phyloP scores from a whole-genome alignment of 2,329 filamentous ascomycete genomes.

The Helicocarpus griseus region DNA sequence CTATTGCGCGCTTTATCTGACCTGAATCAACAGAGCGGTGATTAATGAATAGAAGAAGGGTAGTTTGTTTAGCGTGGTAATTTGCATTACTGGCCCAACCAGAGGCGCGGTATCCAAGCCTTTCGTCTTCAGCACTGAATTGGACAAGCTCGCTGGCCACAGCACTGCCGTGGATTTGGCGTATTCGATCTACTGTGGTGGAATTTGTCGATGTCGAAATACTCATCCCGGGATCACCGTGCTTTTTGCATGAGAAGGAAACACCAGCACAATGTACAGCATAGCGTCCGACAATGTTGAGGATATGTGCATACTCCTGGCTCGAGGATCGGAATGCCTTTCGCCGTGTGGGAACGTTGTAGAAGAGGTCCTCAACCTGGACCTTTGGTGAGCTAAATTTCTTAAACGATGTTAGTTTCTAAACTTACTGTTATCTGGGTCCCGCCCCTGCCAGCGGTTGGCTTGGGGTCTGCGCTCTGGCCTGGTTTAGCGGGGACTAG shows the following conservation, averaged over 20 bases:
- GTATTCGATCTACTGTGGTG: conserved; percentile 69
- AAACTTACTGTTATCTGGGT: conserved; percentile 72
- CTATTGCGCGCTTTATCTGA: conserved; percentile 76
- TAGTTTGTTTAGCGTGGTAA: conserved; percentile 84
- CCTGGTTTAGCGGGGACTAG: conserved; percentile 78
- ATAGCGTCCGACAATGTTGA: conserved; percentile 88
- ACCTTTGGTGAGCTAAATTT: not conserved
- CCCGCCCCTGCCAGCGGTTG: conserved; percentile 74
- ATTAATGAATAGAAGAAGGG: conserved; percentile 87
- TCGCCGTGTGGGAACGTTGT: conserved; percentile 82
- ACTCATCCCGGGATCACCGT: conserved; percentile 74
- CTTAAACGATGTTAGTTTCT: not conserved
- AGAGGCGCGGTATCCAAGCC: conserved; percentile 73
- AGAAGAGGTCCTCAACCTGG: conserved; percentile 86
- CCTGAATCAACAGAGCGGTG: conserved; percentile 87
- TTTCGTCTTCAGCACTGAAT: conserved; percentile 60
- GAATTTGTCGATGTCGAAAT: conserved; percentile 69
- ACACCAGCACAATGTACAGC: conserved; percentile 87
- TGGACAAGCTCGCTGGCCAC: conserved; percentile 83
- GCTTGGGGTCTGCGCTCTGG: conserved; percentile 74
- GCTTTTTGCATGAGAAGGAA: conserved; percentile 92
- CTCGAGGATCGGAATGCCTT: conserved; percentile 82
- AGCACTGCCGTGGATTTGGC: conserved; percentile 73
- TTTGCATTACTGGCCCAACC: conserved; percentile 89
- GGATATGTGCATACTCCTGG: conserved; percentile 96